Evolutionary conservation across 495 filamentous ascomycete species (phyloP), one percentile per base, ranked within the genome.

Genomic region (Cairneyella variabilis): DNA sequence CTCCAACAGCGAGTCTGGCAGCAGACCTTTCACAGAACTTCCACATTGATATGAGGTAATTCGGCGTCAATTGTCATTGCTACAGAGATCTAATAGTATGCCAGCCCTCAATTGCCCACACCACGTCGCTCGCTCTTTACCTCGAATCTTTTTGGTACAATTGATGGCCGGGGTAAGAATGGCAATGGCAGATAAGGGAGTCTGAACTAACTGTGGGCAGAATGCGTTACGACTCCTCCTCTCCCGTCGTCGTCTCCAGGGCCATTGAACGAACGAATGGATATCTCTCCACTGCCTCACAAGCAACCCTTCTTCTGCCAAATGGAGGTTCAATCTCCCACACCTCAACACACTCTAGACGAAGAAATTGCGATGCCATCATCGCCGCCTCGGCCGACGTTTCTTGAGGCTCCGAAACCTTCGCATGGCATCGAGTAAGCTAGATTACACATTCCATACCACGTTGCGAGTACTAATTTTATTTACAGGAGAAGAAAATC

Each of bases 11-110:
- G 2, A 93, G 88, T 62, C 71, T 98, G 56, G 92, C 90, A 18
- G 90, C 90, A 39, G 93, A 97, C 68, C 77, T 97, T 60, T 96
- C 91, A 39, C 90, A 95, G 66, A 98, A 97, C 74, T 96, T 97
- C 62, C 90, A 78, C 58, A 82, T 74, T 51, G 91, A 96, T 65
- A 84, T 85, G 58, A 95, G 90, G 91, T 96, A 65, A 67, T 69
- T 75, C 56, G 23, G 52, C n/a, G 18, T 39, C 36, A 28, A 22
- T 50, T 3, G 11, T 60, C 55, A 61, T 22, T 18, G 42, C 28
- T 42, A 26, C 22, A 46, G 40, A 55, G 18, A 10, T 39, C 16
- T 42, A 42, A 53, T 26, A 54, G 40, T 1, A 12, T 25, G 4
- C 8, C 71, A 98, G 93, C 70, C 93, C 93, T 5, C 85, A 91